These are phyloP conservation scores for Lactarius evosmus DNA, from an alignment of 768 basidiomycete species.

Conservation along the genomic window DNA sequence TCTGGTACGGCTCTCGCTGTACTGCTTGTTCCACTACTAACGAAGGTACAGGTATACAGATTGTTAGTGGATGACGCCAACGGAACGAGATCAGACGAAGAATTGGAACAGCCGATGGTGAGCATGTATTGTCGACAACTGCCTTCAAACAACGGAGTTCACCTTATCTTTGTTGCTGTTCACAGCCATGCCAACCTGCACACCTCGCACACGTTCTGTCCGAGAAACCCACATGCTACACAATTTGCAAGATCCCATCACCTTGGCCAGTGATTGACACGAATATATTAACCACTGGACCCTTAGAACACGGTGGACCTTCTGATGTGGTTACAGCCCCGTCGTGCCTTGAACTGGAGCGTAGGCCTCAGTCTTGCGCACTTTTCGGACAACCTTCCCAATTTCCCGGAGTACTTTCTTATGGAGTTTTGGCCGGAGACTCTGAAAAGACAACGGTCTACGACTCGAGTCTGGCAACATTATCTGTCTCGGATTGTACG, in stretches of 20 bases:
- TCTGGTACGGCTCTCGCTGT: constrained; percentile 1
- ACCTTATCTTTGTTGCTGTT: not conserved
- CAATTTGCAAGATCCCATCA: not conserved
- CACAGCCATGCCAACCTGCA: not conserved
- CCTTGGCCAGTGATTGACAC: not conserved
- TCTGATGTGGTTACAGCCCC: not conserved
- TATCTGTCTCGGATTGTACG: not conserved
- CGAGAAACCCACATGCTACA: not conserved
- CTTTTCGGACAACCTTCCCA: not conserved
- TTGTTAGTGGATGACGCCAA: not conserved
- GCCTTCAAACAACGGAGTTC: not conserved
- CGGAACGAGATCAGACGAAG: not conserved
- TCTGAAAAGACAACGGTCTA: not conserved
- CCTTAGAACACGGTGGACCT: not conserved
- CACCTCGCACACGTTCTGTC: not conserved
- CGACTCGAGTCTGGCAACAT: not conserved
- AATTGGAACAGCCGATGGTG: constrained; percentile 1
- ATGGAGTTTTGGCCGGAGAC: not conserved
- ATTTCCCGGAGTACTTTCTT: constrained; percentile 1
- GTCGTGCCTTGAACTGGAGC: not conserved
- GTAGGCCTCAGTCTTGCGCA: not conserved
- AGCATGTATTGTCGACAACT: not conserved
- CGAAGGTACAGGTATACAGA: constrained; percentile 10
- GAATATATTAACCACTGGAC: not conserved
- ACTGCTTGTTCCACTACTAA: not conserved